Evolutionary conservation across 129 eudicot genomes (phyloP), one percentile per base, ranked within the genome.

Genomic region (Calendula officinalis): DNA sequence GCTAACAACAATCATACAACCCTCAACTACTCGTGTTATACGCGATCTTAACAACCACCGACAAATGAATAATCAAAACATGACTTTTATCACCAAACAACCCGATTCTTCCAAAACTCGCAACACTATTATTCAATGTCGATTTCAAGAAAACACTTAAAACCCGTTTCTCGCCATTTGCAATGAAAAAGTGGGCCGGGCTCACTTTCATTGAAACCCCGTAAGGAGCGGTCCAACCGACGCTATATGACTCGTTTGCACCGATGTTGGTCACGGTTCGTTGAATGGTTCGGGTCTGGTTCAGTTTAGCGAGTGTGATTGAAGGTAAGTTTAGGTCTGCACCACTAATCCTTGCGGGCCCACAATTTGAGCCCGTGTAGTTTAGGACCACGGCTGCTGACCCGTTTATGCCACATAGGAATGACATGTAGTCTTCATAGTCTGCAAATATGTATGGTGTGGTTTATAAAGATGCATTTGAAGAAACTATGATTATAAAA

Each of bases 31-130:
- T 80, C 8, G 42, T 68, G 81, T 83, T 83, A 75, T 83, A 81
- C 5, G 50, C 55, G 13, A 71, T 60, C 72, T 94, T 94, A 30
- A 74, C 76, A 11, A 89, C 62, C 15, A 94, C 86, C 4, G 99
- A 89, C 47, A 94, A 12, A 38, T 95, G 97, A 67, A 94, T 76
- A 67, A 82, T 94, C 11, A 80, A 76, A 40, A 68, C 68, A 64
- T 89, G 99, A 38, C 90, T 94, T 56, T 69, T 76, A 52, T 75
- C 80, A 1, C 99, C 97, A 76, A 89, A 89, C 36, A 94, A 82
- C 17, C 97, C 97, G 7, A 94, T 94, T 66, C 97, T 84, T 69
- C 99, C 99, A 55, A 67, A 94, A 70, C 99, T 94, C 7, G 97
- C 83, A 5, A 56, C 68, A 8, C 83, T 67, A 75, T 66, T 83